Evolutionary conservation across 2,329 filamentous ascomycete species (phyloP), one percentile per base, ranked within the genome.

Genomic region (Paecilomyces dactylethromorphus): DNA sequence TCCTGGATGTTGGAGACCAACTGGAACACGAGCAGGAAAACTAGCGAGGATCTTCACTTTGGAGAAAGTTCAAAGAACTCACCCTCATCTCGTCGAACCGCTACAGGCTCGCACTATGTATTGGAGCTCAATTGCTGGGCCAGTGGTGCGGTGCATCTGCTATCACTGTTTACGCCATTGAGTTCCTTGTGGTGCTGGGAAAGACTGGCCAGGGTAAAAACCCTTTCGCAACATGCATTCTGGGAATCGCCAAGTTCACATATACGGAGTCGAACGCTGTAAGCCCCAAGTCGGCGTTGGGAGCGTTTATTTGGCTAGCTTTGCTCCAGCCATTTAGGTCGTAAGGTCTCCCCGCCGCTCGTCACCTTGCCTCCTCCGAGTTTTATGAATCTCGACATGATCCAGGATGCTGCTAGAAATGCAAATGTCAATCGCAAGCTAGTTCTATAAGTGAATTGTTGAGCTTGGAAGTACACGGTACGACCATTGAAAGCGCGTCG

Each of bases 131-230:
- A 72, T 72, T 93, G 54, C 79, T 92, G 0, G 83, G 83, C 0
- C 90, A 93, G 68, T 92, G 88, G 88, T 86, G 83, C 0, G 89
- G 89, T 1, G 87, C 88, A 0, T 86, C 85, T 4, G 85, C 82
- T 49, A 91, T 92, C 72, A 92, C 89, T 0, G 81, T 92, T 15
- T 92, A 92, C 68, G 89, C 89, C 0, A 84, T 87, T 0, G 83
- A 91, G 60, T 83, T 92, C 56, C 92, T 93, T 72, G 80, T 78
- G 8, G 81, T 92, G 59, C 81, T 92, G 45, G 90, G 89, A 3
- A 84, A 89, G 53, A 84, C 81, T 0, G 88, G 89, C 7, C 81
- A 81, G 52, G 82, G 86, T 52, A 87, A 91, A 71, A 85, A 85
- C 57, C 82, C 92, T 0, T 84, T 92, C 39, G 84, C 89, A 13